Base-by-base conservation (phyloP, 441 rosid species). In the Sinapis alba region DNA sequence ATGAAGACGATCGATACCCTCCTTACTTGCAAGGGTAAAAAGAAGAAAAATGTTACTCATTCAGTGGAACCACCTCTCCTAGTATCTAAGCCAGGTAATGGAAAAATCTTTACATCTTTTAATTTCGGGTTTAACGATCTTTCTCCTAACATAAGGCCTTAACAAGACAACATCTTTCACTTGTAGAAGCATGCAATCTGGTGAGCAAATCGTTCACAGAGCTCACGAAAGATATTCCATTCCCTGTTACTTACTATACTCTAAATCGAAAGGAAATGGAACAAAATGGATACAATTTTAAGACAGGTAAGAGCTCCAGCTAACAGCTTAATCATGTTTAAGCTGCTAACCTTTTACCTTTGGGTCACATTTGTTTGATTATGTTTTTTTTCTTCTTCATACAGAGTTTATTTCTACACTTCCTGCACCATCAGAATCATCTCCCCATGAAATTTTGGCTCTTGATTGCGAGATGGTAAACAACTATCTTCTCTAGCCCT, bases 381-480 rank as follows among this genome's bases (percentile, higher is more conserved):
- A 60, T 20, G 58, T 38, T 68, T 60, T 68, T 74, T 47, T 56
- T 78, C n/a, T 38, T 38, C 9, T 23, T 78, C 51, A 6, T 78
- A 65, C 79, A 91, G 99, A 82, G 72, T 93, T 93, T 79, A 53
- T 78, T 65, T 84, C 87, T 65, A 93, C 99, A 24, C 71, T 79
- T 83, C 87, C 97, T 79, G 86, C 89, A 64, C 88, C 98, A 60
- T 75, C 83, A 43, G 94, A 84, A 75, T 85, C 87, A 77, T 58
- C 78, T 72, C 78, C 81, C 26, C 74, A 80, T 72, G 89, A 88
- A 71, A 79, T 90, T 60, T 75, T 96, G 84, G 97, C 97, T 71
- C 95, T 96, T 80, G 99, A 96, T 65, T 96, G 98, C 62, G 99
- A 93, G 86, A 96, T 96, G 99, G 99, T 96, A 87, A 47, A 12